These are phyloP conservation scores for Thuja plicata DNA, from an alignment of 83 land plant genomes.

Conservation along the genomic window DNA sequence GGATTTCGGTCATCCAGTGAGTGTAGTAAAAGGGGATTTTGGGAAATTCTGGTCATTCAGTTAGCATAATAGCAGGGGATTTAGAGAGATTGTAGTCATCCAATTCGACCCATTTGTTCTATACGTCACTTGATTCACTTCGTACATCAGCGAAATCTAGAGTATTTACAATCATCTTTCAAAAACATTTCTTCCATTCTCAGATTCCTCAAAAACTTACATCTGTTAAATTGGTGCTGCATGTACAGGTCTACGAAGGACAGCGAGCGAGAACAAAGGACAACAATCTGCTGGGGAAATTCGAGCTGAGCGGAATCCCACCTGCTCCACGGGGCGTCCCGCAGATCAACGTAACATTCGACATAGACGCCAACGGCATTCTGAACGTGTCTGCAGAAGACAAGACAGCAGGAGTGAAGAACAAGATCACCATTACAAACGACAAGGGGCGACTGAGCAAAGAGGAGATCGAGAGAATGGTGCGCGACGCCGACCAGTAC, in stretches of 20 bases:
- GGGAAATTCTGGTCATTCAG: too few species aligned
- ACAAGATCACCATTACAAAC: slow-evolving; percentile 29
- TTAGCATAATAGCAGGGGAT: too few species aligned
- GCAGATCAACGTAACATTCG: slow-evolving; percentile 34
- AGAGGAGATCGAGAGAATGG: slow-evolving; percentile 33
- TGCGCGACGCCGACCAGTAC: slow-evolving; percentile 28
- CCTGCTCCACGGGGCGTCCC: slow-evolving; percentile 43
- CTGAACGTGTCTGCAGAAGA: slow-evolving; percentile 40
- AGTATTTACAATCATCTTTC: too few species aligned
- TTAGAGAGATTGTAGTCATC: too few species aligned
- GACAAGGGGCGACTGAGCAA: slow-evolving; percentile 33
- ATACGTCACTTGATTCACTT: too few species aligned
- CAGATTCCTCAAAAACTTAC: too few species aligned
- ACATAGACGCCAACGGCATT: slow-evolving; percentile 43
- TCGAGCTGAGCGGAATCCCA: slow-evolving; percentile 43
- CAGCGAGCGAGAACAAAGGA: slow-evolving; percentile 39
- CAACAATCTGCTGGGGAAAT: slow-evolving; percentile 43
- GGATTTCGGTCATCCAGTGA: too few species aligned
- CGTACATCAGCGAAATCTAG: too few species aligned
- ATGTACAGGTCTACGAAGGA: slow-evolving; percentile 30
- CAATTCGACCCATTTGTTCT: too few species aligned
- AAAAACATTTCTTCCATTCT: too few species aligned
- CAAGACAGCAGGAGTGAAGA: slow-evolving; percentile 33
- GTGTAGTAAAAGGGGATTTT: too few species aligned
- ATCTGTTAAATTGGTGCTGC: too few species aligned